phyloP scores from a whole-genome alignment of 768 basidiomycete species.

The Leucosporidium yakuticum region DNA sequence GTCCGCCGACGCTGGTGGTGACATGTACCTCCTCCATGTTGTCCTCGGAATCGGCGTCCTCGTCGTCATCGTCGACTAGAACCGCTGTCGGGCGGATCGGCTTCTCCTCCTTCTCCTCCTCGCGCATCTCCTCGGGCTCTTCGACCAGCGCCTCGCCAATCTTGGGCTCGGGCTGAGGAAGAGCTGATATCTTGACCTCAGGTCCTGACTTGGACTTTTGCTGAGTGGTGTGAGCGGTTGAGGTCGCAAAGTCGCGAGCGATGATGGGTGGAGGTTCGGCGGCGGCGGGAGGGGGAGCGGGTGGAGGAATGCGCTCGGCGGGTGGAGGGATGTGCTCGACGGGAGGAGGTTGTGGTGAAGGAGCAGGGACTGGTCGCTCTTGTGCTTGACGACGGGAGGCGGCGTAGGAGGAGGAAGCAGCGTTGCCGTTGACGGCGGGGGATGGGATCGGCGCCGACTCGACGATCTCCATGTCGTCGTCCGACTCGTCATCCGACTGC shows the following conservation, averaged over 20 bases:
- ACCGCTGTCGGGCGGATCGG: no score
- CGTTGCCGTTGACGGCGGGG: neutral
- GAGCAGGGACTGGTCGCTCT: no score
- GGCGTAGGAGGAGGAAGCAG: neutral
- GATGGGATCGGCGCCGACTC: neutral
- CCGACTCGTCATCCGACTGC: slow-evolving; percentile 16
- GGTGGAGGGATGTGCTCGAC: neutral
- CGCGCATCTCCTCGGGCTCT: no score
- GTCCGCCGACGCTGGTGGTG: neutral
- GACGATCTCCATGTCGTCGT: slow-evolving; percentile 4
- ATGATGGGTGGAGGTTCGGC: neutral
- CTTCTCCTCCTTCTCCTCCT: no score
- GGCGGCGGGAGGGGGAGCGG: neutral
- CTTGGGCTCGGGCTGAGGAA: no score
- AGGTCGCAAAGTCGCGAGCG: neutral
- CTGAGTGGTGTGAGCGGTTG: neutral
- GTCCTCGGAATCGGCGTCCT: no score
- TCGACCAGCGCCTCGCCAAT: no score
- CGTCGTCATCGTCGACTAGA: no score
- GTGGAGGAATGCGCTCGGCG: neutral
- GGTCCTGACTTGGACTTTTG: neutral
- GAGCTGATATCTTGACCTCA: no score
- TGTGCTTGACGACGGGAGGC: neutral
- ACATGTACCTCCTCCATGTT: no score
- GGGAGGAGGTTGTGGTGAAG: neutral